Conservation (phyloP, 2,329 filamentous ascomycete species). For the Sporothrix euskadiensis region DNA sequence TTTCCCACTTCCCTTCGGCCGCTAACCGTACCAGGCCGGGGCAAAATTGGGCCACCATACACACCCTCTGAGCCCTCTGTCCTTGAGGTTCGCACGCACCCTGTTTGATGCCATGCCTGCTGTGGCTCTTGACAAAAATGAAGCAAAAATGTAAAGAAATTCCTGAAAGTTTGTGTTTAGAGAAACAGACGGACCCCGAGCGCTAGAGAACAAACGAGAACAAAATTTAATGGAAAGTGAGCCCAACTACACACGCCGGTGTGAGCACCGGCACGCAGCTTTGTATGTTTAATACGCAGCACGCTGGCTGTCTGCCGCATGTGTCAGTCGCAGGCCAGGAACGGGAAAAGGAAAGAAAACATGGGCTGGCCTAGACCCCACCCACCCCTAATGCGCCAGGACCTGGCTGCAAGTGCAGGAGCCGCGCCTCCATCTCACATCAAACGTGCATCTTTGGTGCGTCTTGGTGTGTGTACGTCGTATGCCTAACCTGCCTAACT, state of each 20-base stretch:
- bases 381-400: slow-evolving; percentile 15
- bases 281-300: too few species aligned
- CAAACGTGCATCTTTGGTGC: not conserved
- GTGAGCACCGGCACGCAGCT: not conserved
- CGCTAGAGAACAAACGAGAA: not conserved
- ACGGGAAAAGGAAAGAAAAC: not conserved
- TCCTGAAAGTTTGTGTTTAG: not conserved
- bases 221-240: not conserved
- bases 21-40: slow-evolving; percentile 22
- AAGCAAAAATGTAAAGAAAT: slow-evolving; percentile 1
- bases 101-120: not conserved
- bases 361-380: not conserved
- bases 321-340: not conserved
- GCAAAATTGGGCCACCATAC: not conserved
- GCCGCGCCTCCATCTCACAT: slow-evolving; percentile 16
- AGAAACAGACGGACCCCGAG: not conserved
- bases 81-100: not conserved
- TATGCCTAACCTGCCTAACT: not conserved
- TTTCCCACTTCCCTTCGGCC: slow-evolving; percentile 27
- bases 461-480: not conserved
- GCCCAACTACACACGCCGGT: slow-evolving; percentile 4
- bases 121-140: not conserved
- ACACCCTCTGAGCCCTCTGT: not conserved
- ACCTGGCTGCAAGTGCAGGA: not conserved
- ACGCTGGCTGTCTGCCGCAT: not conserved